Conservation (phyloP, 495 filamentous ascomycete genomes). For the Parathielavia appendiculata region DNA sequence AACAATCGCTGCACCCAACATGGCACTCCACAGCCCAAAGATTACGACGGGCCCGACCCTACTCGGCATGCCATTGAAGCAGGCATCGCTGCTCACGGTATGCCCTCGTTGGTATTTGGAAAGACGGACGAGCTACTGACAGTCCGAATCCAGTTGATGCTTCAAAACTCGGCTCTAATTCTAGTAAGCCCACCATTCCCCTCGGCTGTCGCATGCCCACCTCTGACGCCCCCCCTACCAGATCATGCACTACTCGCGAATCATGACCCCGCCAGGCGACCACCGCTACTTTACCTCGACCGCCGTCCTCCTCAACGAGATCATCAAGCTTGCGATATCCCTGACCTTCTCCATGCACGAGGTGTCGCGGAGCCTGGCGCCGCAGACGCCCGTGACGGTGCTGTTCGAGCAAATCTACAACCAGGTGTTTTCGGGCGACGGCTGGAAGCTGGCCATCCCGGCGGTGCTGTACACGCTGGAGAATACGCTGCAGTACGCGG, state of each 20-base stretch:
- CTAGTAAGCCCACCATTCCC: slow-evolving; percentile 41
- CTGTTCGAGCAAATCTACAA: slow-evolving; percentile 74
- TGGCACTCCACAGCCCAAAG: slow-evolving; percentile 38
- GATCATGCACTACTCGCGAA: slow-evolving; percentile 88
- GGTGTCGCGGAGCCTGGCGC: slow-evolving; percentile 65
- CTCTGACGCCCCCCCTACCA: slow-evolving; percentile 30
- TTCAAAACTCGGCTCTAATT: slow-evolving; percentile 76
- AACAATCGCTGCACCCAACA: slow-evolving; percentile 13
- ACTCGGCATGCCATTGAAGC: slow-evolving; percentile 68
- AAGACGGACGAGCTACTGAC: slow-evolving; percentile 26
- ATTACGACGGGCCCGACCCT: slow-evolving; percentile 40
- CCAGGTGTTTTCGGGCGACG: slow-evolving; percentile 83
- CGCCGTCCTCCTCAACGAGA: slow-evolving; percentile 88
- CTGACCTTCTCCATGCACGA: slow-evolving; percentile 85
- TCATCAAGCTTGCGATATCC: slow-evolving; percentile 82
- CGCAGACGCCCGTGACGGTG: slow-evolving; percentile 70
- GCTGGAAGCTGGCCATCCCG: slow-evolving; percentile 92
- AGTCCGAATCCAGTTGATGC: slow-evolving; percentile 53
- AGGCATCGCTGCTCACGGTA: slow-evolving; percentile 74
- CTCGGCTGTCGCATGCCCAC: not conserved
- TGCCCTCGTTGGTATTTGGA: slow-evolving; percentile 21
- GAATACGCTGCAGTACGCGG: slow-evolving; percentile 88
- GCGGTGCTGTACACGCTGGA: slow-evolving; percentile 84
- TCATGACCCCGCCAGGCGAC: slow-evolving; percentile 77
- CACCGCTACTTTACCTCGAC: slow-evolving; percentile 91